Conservation (phyloP, 495 filamentous ascomycete genomes). For the Hypoxylon cercidicola region DNA sequence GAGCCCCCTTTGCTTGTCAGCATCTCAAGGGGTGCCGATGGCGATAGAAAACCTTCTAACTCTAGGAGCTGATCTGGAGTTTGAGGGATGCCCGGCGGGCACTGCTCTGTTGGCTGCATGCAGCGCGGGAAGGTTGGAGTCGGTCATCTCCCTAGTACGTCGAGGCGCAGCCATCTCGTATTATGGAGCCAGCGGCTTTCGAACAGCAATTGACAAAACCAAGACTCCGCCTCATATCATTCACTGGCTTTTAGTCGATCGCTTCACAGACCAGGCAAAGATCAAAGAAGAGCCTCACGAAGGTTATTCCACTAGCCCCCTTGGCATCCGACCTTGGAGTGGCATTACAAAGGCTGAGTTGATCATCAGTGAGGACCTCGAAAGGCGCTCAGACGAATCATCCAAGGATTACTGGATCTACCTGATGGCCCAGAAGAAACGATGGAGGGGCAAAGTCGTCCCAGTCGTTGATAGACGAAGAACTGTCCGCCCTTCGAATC, state of each 20-base stretch:
- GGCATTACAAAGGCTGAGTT: constrained; percentile 13
- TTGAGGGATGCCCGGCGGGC: constrained; percentile 13
- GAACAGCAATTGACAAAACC: constrained; percentile 6
- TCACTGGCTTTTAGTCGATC: constrained; percentile 12
- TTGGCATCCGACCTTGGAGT: constrained; percentile 6
- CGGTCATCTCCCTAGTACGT: constrained; percentile 11
- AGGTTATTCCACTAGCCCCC: not conserved
- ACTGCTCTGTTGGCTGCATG: constrained; percentile 19
- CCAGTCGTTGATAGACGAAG: constrained; percentile 13
- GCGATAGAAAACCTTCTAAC: constrained; percentile 6
- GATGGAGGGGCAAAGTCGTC: constrained; percentile 6
- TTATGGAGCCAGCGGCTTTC: not conserved
- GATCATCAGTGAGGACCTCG: constrained; percentile 10
- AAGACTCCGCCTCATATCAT: constrained; percentile 12
- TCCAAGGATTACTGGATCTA: constrained; percentile 17
- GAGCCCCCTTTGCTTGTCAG: constrained; percentile 11
- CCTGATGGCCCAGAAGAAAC: constrained; percentile 7
- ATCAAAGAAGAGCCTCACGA: constrained; percentile 1
- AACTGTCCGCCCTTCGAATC: constrained; percentile 17
- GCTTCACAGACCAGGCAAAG: constrained; percentile 18
- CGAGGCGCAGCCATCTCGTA: constrained; percentile 16
- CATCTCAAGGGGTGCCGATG: not conserved
- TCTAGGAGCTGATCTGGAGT: constrained; percentile 9
- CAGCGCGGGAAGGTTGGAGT: constrained; percentile 9
- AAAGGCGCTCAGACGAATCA: constrained; percentile 13